These are phyloP conservation scores for Pythium vanterpoolii DNA, from an alignment of 352 stramenopile species.

Conservation along the genomic window DNA sequence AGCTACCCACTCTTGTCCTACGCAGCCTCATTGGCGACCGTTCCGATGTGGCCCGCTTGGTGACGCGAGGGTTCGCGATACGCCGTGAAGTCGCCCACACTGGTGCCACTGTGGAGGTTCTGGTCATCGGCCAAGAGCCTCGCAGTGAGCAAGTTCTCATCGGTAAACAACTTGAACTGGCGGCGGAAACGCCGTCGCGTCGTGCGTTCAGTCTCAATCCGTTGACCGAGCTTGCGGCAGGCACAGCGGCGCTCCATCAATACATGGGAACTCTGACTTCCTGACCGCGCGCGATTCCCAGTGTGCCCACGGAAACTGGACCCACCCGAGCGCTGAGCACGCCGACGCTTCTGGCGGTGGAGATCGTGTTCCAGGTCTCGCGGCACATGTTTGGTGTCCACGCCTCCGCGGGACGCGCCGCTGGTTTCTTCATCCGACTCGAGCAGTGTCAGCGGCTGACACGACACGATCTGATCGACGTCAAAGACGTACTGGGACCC, in stretches of 20 bases:
- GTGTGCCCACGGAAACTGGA: neutral
- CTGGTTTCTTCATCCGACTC: slow-evolving; percentile 7
- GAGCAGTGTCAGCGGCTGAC: slow-evolving; percentile 25
- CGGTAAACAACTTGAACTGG: slow-evolving; percentile 19
- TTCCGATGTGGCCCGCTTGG: neutral
- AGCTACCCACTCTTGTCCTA: too few relatives aligned
- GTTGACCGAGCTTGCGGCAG: slow-evolving; percentile 29
- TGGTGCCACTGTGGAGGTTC: neutral
- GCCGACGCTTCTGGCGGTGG: neutral
- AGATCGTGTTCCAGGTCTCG: neutral
- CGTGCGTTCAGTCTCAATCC: slow-evolving; percentile 15
- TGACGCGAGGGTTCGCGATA: slow-evolving; percentile 3
- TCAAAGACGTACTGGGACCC: slow-evolving; percentile 29
- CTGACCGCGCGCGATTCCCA: neutral
- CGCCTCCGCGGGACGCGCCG: neutral
- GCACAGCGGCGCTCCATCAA: slow-evolving; percentile 2
- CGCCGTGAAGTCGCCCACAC: slow-evolving; percentile 6
- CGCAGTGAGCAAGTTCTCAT: slow-evolving; percentile 13
- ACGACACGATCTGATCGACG: slow-evolving; percentile 15
- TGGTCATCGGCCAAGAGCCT: slow-evolving; percentile 9
- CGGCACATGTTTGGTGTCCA: neutral
- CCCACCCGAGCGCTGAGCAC: neutral
- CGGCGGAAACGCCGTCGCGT: slow-evolving; percentile 16
- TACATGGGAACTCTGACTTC: neutral
- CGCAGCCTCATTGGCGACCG: neutral